Conservation (phyloP, 2,329 filamentous ascomycete genomes). For the Hymenotorrendiella dingleyae region DNA sequence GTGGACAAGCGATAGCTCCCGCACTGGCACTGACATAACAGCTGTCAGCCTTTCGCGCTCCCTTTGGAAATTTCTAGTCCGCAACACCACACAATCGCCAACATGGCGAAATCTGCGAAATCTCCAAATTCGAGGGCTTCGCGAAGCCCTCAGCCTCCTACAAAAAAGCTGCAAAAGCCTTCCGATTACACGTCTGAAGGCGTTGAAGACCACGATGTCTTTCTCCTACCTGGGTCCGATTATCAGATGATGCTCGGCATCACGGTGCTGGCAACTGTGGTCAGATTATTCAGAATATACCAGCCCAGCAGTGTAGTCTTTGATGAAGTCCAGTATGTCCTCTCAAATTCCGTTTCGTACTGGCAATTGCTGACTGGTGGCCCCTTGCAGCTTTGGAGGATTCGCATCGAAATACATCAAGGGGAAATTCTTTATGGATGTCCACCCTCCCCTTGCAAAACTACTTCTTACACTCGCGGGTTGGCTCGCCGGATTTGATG, state of each 20-base stretch:
- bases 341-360: neutral
- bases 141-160: constrained; percentile 9
- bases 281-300: constrained; percentile 92
- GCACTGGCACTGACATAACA: constrained; percentile 17
- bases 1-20: too few species aligned
- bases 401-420: constrained; percentile 99
- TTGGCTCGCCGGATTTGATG: constrained; percentile 91
- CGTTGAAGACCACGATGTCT: constrained; percentile 85
- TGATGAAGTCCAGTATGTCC: constrained; percentile 95
- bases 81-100: constrained; percentile 15
- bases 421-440: constrained; percentile 99
- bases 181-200: constrained; percentile 69
- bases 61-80: too few species aligned
- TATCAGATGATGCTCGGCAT: constrained; percentile 70
- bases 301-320: constrained; percentile 96
- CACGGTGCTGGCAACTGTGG: constrained; percentile 68
- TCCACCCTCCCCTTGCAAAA: constrained; percentile 96
- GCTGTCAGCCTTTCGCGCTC: constrained; percentile 18
- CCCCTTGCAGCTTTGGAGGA: constrained; percentile 71
- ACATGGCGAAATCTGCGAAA: constrained; percentile 18
- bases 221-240: constrained; percentile 76
- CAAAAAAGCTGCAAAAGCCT: constrained; percentile 17
- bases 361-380: constrained; percentile 13
- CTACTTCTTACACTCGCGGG: constrained; percentile 92
- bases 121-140: constrained; percentile 12